These are phyloP conservation scores for Hymenoscyphus linearis DNA, from an alignment of 2,329 filamentous ascomycete genomes.

Conservation along the genomic window DNA sequence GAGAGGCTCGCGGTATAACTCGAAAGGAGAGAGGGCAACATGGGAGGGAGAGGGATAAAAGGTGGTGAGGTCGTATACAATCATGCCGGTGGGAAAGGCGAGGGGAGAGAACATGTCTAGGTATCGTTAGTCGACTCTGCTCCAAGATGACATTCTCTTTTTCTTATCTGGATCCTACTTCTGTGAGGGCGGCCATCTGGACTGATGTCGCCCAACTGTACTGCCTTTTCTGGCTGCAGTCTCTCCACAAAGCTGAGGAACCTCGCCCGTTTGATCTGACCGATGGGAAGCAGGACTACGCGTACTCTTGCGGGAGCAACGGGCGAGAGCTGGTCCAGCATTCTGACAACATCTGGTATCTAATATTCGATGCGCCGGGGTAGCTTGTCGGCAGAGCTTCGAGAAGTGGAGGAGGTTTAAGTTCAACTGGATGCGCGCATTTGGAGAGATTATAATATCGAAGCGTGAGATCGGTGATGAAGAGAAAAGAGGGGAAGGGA, in stretches of 20 bases:
- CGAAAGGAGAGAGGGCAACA: conserved; percentile 77
- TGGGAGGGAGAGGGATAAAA: conserved; percentile 76
- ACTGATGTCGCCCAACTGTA: conserved; percentile 80
- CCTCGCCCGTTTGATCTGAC: conserved; percentile 74
- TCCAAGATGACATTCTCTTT: no score
- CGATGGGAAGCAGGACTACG: conserved; percentile 80
- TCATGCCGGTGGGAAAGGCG: conserved; percentile 77
- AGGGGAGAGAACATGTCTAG: conserved; percentile 90
- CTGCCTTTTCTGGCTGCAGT: conserved; percentile 72
- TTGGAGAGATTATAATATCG: background rate
- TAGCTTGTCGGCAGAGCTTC: conserved; percentile 1
- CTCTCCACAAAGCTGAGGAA: conserved; percentile 76
- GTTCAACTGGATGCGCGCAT: background rate
- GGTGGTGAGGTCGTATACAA: conserved; percentile 83
- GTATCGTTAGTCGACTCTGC: conserved; percentile 18
- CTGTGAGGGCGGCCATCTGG: conserved; percentile 79
- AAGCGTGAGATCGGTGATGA: background rate
- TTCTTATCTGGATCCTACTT: conserved; percentile 52
- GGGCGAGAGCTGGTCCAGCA: conserved; percentile 88
- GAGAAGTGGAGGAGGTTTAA: background rate
- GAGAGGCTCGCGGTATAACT: conserved; percentile 80
- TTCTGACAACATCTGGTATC: conserved; percentile 51
- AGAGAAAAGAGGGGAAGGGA: background rate
- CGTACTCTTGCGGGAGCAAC: conserved; percentile 87
- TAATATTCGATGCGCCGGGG: conserved; percentile 26